Evolutionary conservation across 1,139 yeast genomes (phyloP), one percentile per base, ranked within the genome.

Genomic region (Taphrina populina): DNA sequence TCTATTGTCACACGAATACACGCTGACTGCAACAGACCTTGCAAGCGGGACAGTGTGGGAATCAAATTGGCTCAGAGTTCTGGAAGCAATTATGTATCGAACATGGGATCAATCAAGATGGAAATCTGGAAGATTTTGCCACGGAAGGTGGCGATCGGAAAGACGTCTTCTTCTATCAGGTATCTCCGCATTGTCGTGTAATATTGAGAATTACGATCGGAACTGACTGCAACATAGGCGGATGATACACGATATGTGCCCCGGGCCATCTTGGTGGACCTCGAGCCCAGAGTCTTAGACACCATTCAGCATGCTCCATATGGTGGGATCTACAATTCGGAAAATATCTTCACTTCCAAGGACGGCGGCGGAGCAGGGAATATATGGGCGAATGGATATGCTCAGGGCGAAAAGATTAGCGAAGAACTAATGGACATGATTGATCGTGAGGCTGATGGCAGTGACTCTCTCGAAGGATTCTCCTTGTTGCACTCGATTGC

Each of bases 401-500:
- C 79, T 34, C 83, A 84, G 60, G 97, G 95, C 0, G 76, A 79
- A 37, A 73, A 75, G 44, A 79, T 84, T 61, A 77, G 79, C 56
- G 96, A 88, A 55, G 82, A 80, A 20, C 72, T 92, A 44, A 65
- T 87, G 61, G 92, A 88, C 65, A 80, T 90, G 77, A 77, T 92
- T 44, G 96, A 90, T 66, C 76, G 95, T 59, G 97, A 92, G 65
- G 78, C 90, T 40, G 98, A 92, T 66, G 84, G 87, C 36, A 84
- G 96, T 64, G 98, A 92, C 61, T 84, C 86, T 59, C 73, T 90
- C 56, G 92, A 88, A 61, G 95, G 95, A 4, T 92, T 94, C 68
- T 95, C 88, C 73, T 72, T 92, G 62, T 71, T 90, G 58, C 98
- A 92, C 69, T 87, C 96, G 13, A 95, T 94, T n/a, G 97, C 96